Evolutionary conservation across 169 alveolate species (phyloP), one percentile per base, ranked within the genome.

Genomic region (Prorocentrum cordatum): DNA sequence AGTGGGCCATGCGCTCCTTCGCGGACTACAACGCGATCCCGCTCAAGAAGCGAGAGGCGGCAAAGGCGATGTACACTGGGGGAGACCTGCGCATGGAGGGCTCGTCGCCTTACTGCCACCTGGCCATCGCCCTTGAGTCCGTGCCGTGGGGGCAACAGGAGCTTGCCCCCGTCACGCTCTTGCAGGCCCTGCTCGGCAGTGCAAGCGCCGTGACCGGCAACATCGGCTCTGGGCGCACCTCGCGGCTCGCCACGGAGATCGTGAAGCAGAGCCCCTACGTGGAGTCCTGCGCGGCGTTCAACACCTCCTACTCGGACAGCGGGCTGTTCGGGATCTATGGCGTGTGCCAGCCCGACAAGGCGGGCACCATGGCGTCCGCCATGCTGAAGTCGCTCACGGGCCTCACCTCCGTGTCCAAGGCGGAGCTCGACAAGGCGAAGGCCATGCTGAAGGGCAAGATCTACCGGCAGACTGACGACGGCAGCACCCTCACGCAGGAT

Each of bases 21-120:
- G 95, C 94, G 27, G 97, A 95, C 83, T 95, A 94, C 93, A 95
- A 94, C 36, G 94, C 97, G 47, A 94, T 95, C 45, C 96, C 96
- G 1, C 79, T 89, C 85, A 84, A 93, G 73, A 75, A 71, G 85
- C 91, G 94, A 24, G 92, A 84, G 35, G 66, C 33, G 9, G 61
- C 18, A 39, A 58, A 79, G 75, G 89, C 82, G n/a, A 92, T 91
- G 64, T 95, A 95, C 94, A 95, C 97, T 1, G 97, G 97, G 1
- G 97, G 97, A 22, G 95, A 94, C 92, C 66, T 92, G 62, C 92
- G 94, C 64, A 91, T 92, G 77, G 96, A 94, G 92, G 96, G 94
- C 45, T 67, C 90, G 29, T 83, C 95, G 27, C 96, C 96, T 31
- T 92, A 93, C 62, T 91, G 94, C 22, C 95, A 95, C 86, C 79